Evolutionary conservation across 2,329 filamentous ascomycete species (phyloP), one percentile per base, ranked within the genome.

Genomic region (Hymenoscyphus salicellus): DNA sequence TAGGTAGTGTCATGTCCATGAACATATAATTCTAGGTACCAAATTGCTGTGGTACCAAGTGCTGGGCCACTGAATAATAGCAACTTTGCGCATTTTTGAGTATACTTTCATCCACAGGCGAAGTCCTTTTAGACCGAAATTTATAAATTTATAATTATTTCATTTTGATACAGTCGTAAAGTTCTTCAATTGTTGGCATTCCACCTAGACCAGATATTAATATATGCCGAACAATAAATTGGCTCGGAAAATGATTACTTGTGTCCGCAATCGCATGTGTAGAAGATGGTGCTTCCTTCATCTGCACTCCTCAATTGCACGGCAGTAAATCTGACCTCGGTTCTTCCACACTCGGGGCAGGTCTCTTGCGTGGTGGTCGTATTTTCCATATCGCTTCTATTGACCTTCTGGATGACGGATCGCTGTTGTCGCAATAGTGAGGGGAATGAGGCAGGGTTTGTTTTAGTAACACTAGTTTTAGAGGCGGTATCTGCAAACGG

Each of bases 281-380:
- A 97, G 74, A 97, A 96, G 62, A 97, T 86, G 0, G 94, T 97
- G 69, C 89, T 92, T 66, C 95, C 95, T 86, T 98, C 94, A 77
- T 99, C 95, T 62, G 94, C 95, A 81, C 93, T 89, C 72, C 94
- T 89, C 73, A 97, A 80, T 77, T 99, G 95, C 66, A 92, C 86
- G 2, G 90, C 90, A 59, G 92, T 90, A 77, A 89, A 98, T 72
- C 88, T 90, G 77, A 98, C 92, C 75, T 96, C 89, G 61, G 87
- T 88, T 61, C 87, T 83, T 17, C 89, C 92, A 77, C 95, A 98
- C 73, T 92, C 88, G 56, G 89, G 85, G 76, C 95, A 98, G 55
- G 84, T 87, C 76, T 89, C 83, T 66, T 85, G 80, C 71, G 85
- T 90, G 30, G 83, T 82, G 60, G 88, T 90, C 75, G 90, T 90